phyloP scores from a whole-genome alignment of 1,284 basidiomycete species.

The Fomitopsis betulina region DNA sequence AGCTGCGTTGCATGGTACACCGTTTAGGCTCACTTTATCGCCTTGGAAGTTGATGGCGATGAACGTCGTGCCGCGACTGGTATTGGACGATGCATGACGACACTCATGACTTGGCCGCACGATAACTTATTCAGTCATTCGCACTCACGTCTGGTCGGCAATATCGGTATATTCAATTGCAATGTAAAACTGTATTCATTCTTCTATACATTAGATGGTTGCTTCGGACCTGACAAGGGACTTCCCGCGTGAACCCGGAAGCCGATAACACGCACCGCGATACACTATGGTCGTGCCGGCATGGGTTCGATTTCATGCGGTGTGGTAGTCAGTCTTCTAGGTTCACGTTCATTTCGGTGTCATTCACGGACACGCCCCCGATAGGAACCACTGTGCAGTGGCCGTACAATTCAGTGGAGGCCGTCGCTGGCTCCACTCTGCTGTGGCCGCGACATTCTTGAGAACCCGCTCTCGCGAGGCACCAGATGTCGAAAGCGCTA shows the following conservation, averaged over 20 bases:
- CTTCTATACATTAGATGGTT: not conserved
- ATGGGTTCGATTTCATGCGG: not conserved
- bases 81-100: conserved; percentile 74
- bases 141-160: not conserved
- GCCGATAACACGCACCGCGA: not conserved
- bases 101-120: conserved; percentile 7
- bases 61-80: conserved; percentile 86
- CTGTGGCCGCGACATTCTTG: not conserved
- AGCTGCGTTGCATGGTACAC: not conserved
- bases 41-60: conserved; percentile 80
- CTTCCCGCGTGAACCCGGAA: not conserved
- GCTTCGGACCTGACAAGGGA: not conserved
- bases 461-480: not conserved
- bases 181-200: not conserved
- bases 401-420: not conserved
- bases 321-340: not conserved
- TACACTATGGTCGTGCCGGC: not conserved
- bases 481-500: not conserved
- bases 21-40: not conserved
- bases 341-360: not conserved
- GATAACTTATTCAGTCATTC: conserved; percentile 3
- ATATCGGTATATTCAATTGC: not conserved
- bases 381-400: not conserved
- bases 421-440: not conserved
- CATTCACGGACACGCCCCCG: not conserved